phyloP scores from a whole-genome alignment of 2,329 filamentous ascomycete species.

The Pseudogymnoascus sp. region DNA sequence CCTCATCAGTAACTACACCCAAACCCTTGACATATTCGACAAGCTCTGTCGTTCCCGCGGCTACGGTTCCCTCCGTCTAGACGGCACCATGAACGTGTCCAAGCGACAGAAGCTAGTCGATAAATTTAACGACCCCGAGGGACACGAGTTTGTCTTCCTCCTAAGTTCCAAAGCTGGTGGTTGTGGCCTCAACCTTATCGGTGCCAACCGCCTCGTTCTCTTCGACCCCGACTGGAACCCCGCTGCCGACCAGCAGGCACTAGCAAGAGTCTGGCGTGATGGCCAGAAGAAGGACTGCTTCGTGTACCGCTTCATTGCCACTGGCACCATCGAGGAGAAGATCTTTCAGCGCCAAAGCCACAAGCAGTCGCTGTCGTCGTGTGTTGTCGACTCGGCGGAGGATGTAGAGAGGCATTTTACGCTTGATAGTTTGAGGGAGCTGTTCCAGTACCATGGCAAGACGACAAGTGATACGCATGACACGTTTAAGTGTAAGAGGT shows the following conservation, averaged over 20 bases:
- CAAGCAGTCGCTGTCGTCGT: conserved; percentile 93
- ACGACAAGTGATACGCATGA: conserved; percentile 94
- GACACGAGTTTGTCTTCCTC: conserved; percentile 87
- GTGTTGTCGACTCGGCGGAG: conserved; percentile 91
- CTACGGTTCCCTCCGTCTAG: conserved; percentile 81
- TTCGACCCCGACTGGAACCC: conserved; percentile 99
- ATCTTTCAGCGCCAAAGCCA: conserved; percentile 98
- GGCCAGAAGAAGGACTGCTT: conserved; percentile 99
- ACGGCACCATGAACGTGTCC: conserved; percentile 95
- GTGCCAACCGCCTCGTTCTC: conserved; percentile 85
- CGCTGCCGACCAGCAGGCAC: conserved; percentile 90
- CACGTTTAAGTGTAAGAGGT: conserved; percentile 97
- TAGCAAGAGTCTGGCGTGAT: conserved; percentile 96
- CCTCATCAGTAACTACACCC: conserved; percentile 96
- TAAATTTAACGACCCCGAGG: conserved; percentile 90
- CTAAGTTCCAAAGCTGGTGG: conserved; percentile 94
- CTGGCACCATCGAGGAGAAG: conserved; percentile 96
- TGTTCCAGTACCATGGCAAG: conserved; percentile 82
- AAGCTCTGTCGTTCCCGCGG: conserved; percentile 73
- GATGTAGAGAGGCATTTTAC: conserved; percentile 97
- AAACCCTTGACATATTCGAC: conserved; percentile 91
- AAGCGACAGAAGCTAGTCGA: conserved; percentile 97
- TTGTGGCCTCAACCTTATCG: conserved; percentile 91
- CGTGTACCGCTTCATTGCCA: conserved; percentile 98
- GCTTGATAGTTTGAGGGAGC: conserved; percentile 77